These are phyloP conservation scores for Alloteropsis angusta DNA, from an alignment of 202 grass and related monocot species.

Conservation along the genomic window DNA sequence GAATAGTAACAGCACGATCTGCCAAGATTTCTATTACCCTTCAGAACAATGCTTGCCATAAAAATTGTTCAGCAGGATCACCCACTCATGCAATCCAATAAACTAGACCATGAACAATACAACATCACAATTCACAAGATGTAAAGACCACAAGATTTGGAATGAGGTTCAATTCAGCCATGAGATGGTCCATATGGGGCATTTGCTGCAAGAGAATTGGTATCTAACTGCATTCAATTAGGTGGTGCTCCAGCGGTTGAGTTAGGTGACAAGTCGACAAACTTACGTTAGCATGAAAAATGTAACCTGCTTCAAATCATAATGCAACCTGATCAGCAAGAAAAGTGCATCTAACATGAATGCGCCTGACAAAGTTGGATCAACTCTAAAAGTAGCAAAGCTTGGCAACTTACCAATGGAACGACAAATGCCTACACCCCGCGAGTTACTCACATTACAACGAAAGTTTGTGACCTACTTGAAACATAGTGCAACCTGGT, in stretches of 20 bases:
- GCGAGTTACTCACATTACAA: background rate
- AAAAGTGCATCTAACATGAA: background rate
- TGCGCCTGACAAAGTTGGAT: background rate
- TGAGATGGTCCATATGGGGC: background rate
- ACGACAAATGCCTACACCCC: background rate
- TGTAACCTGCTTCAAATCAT: background rate
- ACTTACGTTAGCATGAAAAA: background rate
- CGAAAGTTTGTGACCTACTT: background rate
- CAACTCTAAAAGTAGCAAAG: background rate
- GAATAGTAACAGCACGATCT: background rate
- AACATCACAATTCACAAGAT: background rate
- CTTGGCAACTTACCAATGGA: background rate
- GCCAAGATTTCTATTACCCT: background rate
- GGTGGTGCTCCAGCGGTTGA: background rate
- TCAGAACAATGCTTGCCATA: background rate
- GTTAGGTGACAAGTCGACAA: slow-evolving; percentile 12
- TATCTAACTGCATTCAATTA: background rate
- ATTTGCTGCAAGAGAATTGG: background rate
- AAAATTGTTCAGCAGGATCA: background rate
- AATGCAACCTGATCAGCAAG: background rate
- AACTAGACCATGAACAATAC: background rate
- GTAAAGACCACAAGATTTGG: background rate
- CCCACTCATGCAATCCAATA: background rate
- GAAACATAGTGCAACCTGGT: background rate
- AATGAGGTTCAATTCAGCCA: background rate